Evolutionary conservation across 345 rosid genomes (phyloP).

Genomic region (Luvunga scandens): DNA sequence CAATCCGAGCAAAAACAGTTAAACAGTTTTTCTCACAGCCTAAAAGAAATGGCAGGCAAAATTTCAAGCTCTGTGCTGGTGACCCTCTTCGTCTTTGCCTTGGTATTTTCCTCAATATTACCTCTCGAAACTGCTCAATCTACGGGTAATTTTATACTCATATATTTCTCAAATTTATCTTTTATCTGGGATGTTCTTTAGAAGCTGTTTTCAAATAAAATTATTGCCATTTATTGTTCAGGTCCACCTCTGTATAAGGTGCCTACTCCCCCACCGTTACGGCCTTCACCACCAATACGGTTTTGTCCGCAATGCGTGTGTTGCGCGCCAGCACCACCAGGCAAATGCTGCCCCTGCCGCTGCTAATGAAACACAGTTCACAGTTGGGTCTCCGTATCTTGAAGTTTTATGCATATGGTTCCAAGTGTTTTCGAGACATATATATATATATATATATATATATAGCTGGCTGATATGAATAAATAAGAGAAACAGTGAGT

Average conservation of each 20-base stretch:
- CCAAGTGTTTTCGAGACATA: neutral
- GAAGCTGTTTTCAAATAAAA: neutral
- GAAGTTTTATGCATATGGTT: neutral
- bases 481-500: neutral
- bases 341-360: neutral
- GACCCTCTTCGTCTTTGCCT: neutral
- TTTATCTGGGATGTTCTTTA: neutral
- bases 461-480: neutral
- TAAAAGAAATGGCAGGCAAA: neutral
- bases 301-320: slow-evolving; percentile 25
- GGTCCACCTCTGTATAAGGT: accelerated
- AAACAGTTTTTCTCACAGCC: neutral
- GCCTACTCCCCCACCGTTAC: neutral
- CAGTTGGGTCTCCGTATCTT: no score
- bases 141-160: neutral
- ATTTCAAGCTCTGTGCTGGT: neutral
- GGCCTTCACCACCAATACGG: neutral
- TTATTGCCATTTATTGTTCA: neutral
- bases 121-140: neutral
- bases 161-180: neutral
- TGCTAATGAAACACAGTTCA: neutral
- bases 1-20: neutral
- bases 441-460: neutral
- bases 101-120: neutral
- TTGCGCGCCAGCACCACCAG: neutral